Evolutionary conservation across 2,329 filamentous ascomycete genomes (phyloP), one percentile per base, ranked within the genome.

Genomic region (Aureobasidium uvarum): DNA sequence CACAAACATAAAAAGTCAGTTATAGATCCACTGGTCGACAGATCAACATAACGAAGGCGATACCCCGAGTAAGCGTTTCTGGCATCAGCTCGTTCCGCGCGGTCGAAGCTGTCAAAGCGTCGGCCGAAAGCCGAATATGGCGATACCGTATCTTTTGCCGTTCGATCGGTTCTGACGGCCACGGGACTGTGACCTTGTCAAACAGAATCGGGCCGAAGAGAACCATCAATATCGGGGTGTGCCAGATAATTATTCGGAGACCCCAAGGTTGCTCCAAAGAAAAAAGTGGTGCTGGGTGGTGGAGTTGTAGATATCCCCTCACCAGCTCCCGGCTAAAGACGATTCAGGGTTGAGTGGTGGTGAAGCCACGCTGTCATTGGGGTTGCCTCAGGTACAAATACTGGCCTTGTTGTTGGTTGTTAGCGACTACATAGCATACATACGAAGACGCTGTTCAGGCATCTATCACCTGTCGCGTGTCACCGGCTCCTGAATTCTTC

Each of bases 201-300:
- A 31, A 8, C 48, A 25, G 28, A 62, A 62, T 62, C 58, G 58
- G 58, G 45, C 58, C 58, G 58, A 62, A 51, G n/a, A 25, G 31
- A 38, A 46, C n/a, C 25, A 55, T 20, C 36, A 23, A 8, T 16
- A 13, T 13, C 11, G 36, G 20, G 43, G 28, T 14, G 46, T 50
- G 46, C 45, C 58, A 62, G 58, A 51, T 20, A 62, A 62, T 62
- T 13, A 50, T 50, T 51, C 58, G 58, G 58, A 62, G 58, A 62
- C 58, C 58, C 58, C 58, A 41, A 31, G 13, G 25, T n/a, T 51
- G 41, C 43, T 60, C 43, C 56, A 60, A 18, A 7, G n/a, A 51
- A 50, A 46, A 51, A 36, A 62, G 58, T 62, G 45, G 25, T 62
- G 45, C 45, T 62, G 39, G 33, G 48, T 33, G 43, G 23, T 58